phyloP scores from a whole-genome alignment of 768 basidiomycete genomes.

The Boletus pseudo-olivaceus region DNA sequence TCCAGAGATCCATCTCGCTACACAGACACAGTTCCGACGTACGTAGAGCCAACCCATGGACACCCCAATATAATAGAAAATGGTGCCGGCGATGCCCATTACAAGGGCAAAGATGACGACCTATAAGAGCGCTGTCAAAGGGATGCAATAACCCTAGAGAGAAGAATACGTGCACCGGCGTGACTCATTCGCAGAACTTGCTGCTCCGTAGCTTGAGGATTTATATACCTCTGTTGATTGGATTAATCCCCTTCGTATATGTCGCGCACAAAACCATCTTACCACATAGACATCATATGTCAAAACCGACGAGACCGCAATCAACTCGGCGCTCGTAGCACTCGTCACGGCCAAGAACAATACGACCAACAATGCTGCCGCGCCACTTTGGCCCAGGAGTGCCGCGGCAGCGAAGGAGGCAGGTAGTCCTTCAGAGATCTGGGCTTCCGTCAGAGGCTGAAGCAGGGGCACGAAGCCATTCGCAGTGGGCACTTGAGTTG shows the following conservation, averaged over 20 bases:
- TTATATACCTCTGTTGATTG: constrained; percentile 62
- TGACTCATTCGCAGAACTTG: constrained; percentile 73
- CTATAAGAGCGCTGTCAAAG: constrained; percentile 28
- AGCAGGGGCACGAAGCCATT: constrained; percentile 45
- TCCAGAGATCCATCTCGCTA: neutral
- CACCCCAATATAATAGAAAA: constrained; percentile 88
- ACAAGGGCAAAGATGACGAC: constrained; percentile 68
- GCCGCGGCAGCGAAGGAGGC: constrained; percentile 81
- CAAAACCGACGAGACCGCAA: constrained; percentile 80
- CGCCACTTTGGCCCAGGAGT: constrained; percentile 76
- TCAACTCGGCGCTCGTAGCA: constrained; percentile 85
- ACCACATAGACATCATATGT: constrained; percentile 88
- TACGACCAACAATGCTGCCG: constrained; percentile 71
- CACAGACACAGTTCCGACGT: constrained; percentile 26
- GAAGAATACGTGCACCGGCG: constrained; percentile 43
- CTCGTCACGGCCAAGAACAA: constrained; percentile 86
- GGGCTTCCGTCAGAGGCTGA: constrained; percentile 44
- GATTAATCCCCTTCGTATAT: neutral
- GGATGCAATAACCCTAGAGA: neutral
- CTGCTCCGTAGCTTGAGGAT: constrained; percentile 71
- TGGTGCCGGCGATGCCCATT: constrained; percentile 79
- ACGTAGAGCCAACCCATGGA: constrained; percentile 95
- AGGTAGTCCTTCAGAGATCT: constrained; percentile 87
- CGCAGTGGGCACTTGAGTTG: constrained; percentile 41
- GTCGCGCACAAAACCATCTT: neutral